A percentile compares a stretch with the other conserved stretches of the same genome.
These are phyloP conservation scores for Sporothrix protearum DNA, from an alignment of 2,329 filamentous ascomycete species.

Conservation along the genomic window DNA sequence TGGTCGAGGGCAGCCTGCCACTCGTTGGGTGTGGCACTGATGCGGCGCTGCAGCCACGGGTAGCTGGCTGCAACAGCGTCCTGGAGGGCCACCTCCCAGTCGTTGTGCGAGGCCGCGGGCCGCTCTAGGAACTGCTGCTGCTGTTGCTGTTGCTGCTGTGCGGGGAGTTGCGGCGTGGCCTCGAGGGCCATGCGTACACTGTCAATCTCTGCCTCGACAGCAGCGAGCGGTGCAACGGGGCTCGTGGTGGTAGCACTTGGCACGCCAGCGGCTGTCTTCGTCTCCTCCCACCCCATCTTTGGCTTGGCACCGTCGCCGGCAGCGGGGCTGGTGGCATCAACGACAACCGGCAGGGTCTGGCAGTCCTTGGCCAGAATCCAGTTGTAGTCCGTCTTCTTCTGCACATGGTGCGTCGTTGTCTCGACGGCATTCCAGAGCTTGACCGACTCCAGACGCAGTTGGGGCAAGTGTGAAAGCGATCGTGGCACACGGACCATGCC, in stretches of 20 bases:
- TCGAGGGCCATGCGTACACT: constrained; percentile 14
- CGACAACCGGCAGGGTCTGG: neutral
- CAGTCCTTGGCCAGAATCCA: constrained; percentile 32
- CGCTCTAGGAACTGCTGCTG: constrained; percentile 25
- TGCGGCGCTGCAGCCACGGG: constrained; percentile 27
- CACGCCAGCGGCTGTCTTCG: constrained; percentile 22
- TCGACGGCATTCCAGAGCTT: constrained; percentile 31
- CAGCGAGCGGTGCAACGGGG: neutral
- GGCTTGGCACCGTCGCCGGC: constrained; percentile 23
- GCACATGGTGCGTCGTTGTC: neutral
- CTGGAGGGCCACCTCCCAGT: constrained; percentile 39
- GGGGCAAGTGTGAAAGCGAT: constrained; percentile 29
- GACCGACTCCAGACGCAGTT: constrained; percentile 32
- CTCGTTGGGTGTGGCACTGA: constrained; percentile 32
- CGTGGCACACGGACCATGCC: constrained; percentile 34
- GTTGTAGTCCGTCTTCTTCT: constrained; percentile 26
- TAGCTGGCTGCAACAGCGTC: constrained; percentile 36
- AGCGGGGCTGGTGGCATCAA: constrained; percentile 24
- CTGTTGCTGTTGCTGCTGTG: constrained; percentile 26
- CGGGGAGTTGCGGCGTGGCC: constrained; percentile 17
- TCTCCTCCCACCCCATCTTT: constrained; percentile 28
- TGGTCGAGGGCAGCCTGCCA: constrained; percentile 41
- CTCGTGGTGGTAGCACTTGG: neutral
- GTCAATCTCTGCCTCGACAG: constrained; percentile 14
- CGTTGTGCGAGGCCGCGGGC: constrained; percentile 23